Percentiles rank a stretch among this genome's conserved stretches.
Evolutionary conservation across 1,139 yeast genomes (phyloP).

Genomic region (Pneumocystis oryctolagi): DNA sequence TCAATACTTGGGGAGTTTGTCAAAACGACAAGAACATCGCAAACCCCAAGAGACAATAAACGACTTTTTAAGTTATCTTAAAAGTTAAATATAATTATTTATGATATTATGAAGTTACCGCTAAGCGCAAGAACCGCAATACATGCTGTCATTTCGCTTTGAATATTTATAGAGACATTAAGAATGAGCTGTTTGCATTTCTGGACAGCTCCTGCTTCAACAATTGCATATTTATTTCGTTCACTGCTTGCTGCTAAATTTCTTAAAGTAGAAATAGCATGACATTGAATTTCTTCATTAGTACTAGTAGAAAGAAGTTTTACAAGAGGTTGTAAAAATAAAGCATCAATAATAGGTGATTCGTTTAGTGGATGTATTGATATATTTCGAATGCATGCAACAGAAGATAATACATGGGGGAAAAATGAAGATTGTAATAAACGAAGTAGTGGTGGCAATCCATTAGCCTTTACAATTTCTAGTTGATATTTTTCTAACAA

Average conservation of each 20-base stretch:
- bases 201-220: conserved; percentile 91
- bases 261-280: conserved; percentile 87
- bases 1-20: conserved; percentile 81
- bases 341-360: conserved; percentile 88
- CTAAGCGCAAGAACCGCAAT: conserved; percentile 93
- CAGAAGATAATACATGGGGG: conserved; percentile 87
- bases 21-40: conserved; percentile 80
- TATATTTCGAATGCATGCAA: conserved; percentile 92
- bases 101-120: conserved; percentile 22
- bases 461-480: conserved; percentile 90
- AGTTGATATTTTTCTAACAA: conserved; percentile 54
- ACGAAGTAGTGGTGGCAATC: conserved; percentile 79
- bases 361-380: conserved; percentile 94
- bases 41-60: conserved; percentile 67
- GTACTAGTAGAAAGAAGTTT: conserved; percentile 69
- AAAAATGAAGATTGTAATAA: conserved; percentile 79
- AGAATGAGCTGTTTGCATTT: conserved; percentile 81
- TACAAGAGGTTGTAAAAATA: conserved; percentile 81
- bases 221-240: conserved; percentile 75
- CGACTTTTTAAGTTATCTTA: conserved; percentile 66
- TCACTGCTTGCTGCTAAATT: conserved; percentile 93
- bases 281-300: conserved; percentile 93
- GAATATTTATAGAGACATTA: conserved; percentile 62
- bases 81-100: neutral
- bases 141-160: conserved; percentile 92